These are phyloP conservation scores for Panicum miliaceum DNA, from an alignment of 176 grass and related monocot genomes.

Conservation along the genomic window DNA sequence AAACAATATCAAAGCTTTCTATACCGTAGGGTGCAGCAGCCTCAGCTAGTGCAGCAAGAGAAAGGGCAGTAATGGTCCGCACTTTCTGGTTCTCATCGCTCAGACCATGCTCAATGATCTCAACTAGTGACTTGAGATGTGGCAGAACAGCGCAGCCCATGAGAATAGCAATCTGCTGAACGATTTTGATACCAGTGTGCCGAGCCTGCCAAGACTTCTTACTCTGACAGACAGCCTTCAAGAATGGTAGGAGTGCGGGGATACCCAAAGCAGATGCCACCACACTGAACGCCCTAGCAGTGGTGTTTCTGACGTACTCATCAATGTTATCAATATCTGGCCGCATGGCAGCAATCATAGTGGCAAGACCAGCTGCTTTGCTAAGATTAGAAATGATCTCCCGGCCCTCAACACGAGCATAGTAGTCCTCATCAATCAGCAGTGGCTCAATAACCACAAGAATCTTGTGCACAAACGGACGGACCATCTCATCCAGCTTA, in stretches of 20 bases:
- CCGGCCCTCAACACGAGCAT: conserved; percentile 96
- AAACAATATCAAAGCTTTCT: conserved; percentile 93
- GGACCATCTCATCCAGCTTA: conserved; percentile 95
- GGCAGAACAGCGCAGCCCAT: conserved; percentile 96
- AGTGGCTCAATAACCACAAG: conserved; percentile 95
- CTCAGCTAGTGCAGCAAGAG: conserved; percentile 93
- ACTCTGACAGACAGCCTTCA: conserved; percentile 82
- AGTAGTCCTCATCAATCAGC: conserved; percentile 98
- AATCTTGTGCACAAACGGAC: conserved; percentile 98
- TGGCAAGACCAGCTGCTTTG: conserved; percentile 96
- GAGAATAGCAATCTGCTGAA: conserved; percentile 98
- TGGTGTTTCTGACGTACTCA: conserved; percentile 98
- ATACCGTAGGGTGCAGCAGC: conserved; percentile 95
- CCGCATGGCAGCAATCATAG: conserved; percentile 98
- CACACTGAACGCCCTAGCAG: conserved; percentile 95
- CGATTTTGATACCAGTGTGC: conserved; percentile 94
- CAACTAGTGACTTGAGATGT: conserved; percentile 88
- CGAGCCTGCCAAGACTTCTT: conserved; percentile 91
- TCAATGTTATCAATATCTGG: conserved; percentile 99
- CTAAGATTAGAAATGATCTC: conserved; percentile 99
- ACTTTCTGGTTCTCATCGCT: conserved; percentile 97
- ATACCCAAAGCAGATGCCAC: conserved; percentile 97
- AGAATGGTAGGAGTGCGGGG: conserved; percentile 79
- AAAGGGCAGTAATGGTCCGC: conserved; percentile 90
- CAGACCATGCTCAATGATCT: conserved; percentile 96